Conservation (phyloP, 1,284 basidiomycete species). For the Naganishia liquefaciens region DNA sequence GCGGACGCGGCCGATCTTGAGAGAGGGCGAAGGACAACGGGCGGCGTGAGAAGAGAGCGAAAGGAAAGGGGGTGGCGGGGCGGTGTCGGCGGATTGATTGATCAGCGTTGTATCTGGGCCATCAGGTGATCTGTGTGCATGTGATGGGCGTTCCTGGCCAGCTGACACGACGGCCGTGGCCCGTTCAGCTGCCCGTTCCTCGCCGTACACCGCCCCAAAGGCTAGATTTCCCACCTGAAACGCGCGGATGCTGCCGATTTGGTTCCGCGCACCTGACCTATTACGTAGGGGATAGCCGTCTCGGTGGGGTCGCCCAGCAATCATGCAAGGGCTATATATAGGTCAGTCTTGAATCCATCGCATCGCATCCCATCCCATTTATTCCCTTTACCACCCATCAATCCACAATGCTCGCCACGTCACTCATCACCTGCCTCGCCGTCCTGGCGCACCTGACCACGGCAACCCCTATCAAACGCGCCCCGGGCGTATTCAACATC, state of each 20-base stretch:
- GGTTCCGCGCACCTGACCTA: no score
- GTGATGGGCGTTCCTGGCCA: background rate
- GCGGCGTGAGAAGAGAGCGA: background rate
- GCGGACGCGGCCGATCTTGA: conserved; percentile 20
- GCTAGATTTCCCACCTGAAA: no score
- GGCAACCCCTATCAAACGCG: conserved; percentile 12
- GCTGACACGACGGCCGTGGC: background rate
- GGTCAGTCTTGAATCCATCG: background rate
- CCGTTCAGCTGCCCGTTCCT: no score
- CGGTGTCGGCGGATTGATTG: background rate
- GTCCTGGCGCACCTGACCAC: background rate
- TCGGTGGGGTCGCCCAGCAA: no score
- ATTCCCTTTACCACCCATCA: background rate
- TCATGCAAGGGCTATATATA: background rate
- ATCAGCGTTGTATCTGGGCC: background rate
- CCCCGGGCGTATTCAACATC: conserved; percentile 12
- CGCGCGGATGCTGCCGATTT: no score
- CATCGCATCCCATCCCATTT: background rate
- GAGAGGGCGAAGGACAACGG: no score
- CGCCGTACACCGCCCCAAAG: no score
- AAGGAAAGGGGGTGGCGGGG: no score
- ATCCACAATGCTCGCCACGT: background rate
- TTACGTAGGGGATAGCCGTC: no score
- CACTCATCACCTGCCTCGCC: background rate
- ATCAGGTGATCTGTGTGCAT: background rate